These are phyloP conservation scores for Candida awuae DNA, from an alignment of 805 yeast species.

Conservation along the genomic window DNA sequence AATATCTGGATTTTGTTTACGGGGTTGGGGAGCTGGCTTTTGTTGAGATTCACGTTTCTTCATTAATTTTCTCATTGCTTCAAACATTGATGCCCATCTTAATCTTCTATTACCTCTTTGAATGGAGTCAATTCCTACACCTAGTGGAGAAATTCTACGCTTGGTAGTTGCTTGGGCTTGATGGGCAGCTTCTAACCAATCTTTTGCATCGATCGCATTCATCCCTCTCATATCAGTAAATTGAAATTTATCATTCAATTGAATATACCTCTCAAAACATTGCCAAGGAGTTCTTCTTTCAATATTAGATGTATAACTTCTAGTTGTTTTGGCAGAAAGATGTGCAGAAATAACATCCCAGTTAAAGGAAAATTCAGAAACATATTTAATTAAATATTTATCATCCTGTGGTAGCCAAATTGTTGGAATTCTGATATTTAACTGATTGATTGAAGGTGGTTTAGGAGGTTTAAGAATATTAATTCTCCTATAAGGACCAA, in stretches of 20 bases:
- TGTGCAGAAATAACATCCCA: constrained; percentile 90
- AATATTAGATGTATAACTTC: constrained; percentile 73
- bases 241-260: constrained; percentile 82
- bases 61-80: constrained; percentile 85
- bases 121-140: constrained; percentile 87
- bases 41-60: constrained; percentile 78
- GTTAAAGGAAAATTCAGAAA: constrained; percentile 80
- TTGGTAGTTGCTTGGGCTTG: constrained; percentile 82
- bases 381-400: constrained; percentile 65
- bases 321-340: constrained; percentile 56
- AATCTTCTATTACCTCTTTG: constrained; percentile 88
- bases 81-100: constrained; percentile 97
- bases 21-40: constrained; percentile 40
- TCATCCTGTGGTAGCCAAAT: constrained; percentile 97
- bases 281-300: constrained; percentile 99
- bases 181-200: constrained; percentile 88
- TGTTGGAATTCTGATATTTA: constrained; percentile 82
- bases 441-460: constrained; percentile 77
- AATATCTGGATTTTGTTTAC: constrained; percentile 23
- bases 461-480: constrained; percentile 76
- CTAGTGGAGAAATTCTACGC: constrained; percentile 82
- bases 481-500: constrained; percentile 48
- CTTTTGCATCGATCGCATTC: constrained; percentile 73
- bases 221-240: constrained; percentile 82
- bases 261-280: constrained; percentile 93